A percentile compares a stretch with the other conserved stretches of the same genome.
phyloP scores from a whole-genome alignment of 2,329 filamentous ascomycete genomes.

The Pyrenophora graminea region DNA sequence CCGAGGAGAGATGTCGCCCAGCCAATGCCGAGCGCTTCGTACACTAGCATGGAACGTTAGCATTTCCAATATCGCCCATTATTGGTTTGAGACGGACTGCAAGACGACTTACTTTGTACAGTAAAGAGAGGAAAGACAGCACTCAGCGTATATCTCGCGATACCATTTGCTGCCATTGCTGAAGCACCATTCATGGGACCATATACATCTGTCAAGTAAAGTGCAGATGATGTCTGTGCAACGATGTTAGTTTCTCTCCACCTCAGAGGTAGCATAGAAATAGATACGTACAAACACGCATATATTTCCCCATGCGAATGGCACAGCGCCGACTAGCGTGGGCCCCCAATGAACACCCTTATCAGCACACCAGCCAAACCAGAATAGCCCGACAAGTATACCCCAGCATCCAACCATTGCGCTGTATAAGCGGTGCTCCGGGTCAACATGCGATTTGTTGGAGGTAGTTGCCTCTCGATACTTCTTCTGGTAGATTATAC shows the following conservation, averaged over 20 bases:
- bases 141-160: conserved; percentile 44
- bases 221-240: conserved; percentile 28
- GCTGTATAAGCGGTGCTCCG: conserved; percentile 63
- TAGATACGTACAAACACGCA: conserved; percentile 59
- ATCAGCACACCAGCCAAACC: conserved; percentile 63
- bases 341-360: conserved; percentile 53
- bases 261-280: neutral
- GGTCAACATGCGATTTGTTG: conserved; percentile 46
- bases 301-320: conserved; percentile 65
- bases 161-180: conserved; percentile 46
- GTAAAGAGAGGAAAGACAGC: conserved; percentile 46
- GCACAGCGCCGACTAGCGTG: conserved; percentile 56
- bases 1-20: conserved; percentile 49
- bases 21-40: conserved; percentile 39
- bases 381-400: conserved; percentile 60
- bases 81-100: neutral
- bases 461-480: conserved; percentile 31
- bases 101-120: conserved; percentile 34
- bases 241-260: neutral
- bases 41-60: conserved; percentile 28
- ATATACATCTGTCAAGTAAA: conserved; percentile 42
- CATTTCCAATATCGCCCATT: neutral
- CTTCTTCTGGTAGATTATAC: conserved; percentile 41
- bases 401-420: conserved; percentile 63
- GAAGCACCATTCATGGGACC: conserved; percentile 41